Conservation (phyloP, 129 eudicot genomes). For the Kitagawia praeruptora region DNA sequence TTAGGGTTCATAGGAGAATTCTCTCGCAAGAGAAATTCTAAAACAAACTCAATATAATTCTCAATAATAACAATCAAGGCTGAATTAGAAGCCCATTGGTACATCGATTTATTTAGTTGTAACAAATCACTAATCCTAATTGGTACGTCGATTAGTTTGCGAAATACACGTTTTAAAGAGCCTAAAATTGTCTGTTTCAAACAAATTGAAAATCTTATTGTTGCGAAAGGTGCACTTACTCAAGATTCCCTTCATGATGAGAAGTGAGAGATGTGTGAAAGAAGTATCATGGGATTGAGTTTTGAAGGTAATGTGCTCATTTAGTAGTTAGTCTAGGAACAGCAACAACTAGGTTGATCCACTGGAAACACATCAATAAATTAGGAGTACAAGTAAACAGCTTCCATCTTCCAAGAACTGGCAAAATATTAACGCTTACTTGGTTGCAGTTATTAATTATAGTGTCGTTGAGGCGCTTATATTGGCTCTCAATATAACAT, state of each 20-base stretch:
- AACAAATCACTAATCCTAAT: background rate
- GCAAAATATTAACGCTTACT: background rate
- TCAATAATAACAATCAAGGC: no score
- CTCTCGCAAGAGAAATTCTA: no score
- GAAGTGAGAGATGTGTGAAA: background rate
- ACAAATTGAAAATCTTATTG: background rate
- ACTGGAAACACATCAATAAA: background rate
- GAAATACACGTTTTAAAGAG: background rate
- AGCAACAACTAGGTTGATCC: background rate
- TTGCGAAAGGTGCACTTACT: background rate
- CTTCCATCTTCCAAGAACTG: background rate
- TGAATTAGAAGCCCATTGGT: no score
- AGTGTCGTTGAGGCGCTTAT: background rate
- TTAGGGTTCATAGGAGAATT: no score
- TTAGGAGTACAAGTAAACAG: background rate
- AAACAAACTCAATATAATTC: no score
- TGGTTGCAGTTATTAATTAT: background rate
- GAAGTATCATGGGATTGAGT: conserved; percentile 16
- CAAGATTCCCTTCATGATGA: background rate
- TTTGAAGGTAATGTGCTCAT: background rate
- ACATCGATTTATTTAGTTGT: background rate
- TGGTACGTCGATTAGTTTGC: background rate
- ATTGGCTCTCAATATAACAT: background rate
- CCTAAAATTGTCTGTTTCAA: background rate
- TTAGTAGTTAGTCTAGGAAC: background rate